These are phyloP conservation scores for Elongisporangium undulatum DNA, from an alignment of 352 stramenopile genomes.

Conservation along the genomic window DNA sequence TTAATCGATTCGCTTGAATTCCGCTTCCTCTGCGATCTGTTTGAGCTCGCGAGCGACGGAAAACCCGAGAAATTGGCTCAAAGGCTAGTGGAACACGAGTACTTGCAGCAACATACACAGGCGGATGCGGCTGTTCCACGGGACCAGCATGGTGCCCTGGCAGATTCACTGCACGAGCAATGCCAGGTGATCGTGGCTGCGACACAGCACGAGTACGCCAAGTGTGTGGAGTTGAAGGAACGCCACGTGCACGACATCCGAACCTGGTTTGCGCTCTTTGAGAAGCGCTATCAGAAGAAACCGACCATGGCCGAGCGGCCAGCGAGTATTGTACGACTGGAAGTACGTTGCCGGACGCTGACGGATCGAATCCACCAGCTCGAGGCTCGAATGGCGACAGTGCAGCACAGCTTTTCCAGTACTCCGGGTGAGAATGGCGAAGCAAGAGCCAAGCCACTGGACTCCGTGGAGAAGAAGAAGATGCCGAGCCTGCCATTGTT, in stretches of 20 bases:
- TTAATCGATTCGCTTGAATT: constrained; percentile 14
- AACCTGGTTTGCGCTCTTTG: constrained; percentile 46
- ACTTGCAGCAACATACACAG: background rate
- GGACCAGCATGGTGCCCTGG: background rate
- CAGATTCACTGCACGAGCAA: constrained; percentile 14
- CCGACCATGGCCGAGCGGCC: constrained; percentile 28
- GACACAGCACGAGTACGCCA: constrained; percentile 34
- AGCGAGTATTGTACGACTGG: constrained; percentile 23
- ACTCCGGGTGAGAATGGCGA: constrained; percentile 7
- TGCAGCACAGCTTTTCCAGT: constrained; percentile 26
- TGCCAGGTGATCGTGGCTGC: constrained; percentile 24
- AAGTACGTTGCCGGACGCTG: constrained; percentile 27
- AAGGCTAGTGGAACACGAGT: background rate
- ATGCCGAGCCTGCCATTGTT: background rate
- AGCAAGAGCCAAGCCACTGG: background rate
- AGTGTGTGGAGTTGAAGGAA: constrained; percentile 29
- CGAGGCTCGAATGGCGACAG: constrained; percentile 16
- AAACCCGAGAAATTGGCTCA: background rate
- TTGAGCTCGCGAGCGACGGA: constrained; percentile 4
- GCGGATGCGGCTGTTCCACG: background rate
- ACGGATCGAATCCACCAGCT: constrained; percentile 36
- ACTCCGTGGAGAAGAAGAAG: constrained; percentile 1
- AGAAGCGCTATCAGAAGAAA: constrained; percentile 48
- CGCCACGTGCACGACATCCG: constrained; percentile 38
- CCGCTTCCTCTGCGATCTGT: constrained; percentile 24